These are phyloP conservation scores for Phaseolus coccineus DNA, from an alignment of 331 rosid species.

Conservation along the genomic window DNA sequence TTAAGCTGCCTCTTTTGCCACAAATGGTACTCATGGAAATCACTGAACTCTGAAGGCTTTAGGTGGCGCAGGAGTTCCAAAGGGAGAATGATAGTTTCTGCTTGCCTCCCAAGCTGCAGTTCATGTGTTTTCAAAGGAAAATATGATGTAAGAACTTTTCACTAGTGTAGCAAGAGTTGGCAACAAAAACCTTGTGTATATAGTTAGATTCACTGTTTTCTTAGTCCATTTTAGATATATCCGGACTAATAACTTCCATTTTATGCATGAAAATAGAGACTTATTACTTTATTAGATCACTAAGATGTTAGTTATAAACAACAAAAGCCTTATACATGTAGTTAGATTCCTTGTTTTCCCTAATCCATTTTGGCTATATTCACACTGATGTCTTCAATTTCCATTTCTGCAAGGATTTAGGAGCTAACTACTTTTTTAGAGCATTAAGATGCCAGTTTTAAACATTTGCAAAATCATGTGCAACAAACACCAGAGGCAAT, in stretches of 20 bases:
- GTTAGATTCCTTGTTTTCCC: conserved; percentile 8
- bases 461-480: conserved; percentile 13
- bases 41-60: conserved; percentile 86
- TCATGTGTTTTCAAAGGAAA: conserved; percentile 21
- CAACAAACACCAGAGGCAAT: neutral
- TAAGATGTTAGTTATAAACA: neutral
- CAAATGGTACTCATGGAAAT: conserved; percentile 72
- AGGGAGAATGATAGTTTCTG: conserved; percentile 93
- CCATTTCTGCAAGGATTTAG: neutral
- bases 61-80: conserved; percentile 83
- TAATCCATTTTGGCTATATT: neutral
- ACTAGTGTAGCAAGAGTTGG: neutral
- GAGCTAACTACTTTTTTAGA: neutral
- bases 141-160: neutral
- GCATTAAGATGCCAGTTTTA: neutral
- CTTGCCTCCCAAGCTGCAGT: conserved; percentile 82
- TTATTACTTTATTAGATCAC: neutral
- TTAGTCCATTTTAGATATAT: neutral
- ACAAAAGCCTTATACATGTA: neutral
- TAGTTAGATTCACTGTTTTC: neutral
- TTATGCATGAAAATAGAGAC: neutral
- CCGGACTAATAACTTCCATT: neutral
- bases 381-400: neutral
- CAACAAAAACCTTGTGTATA: conserved; percentile 1
- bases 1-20: conserved; percentile 94